phyloP scores from a whole-genome alignment of 805 yeast species.

The Saturnispora zaruensis region DNA sequence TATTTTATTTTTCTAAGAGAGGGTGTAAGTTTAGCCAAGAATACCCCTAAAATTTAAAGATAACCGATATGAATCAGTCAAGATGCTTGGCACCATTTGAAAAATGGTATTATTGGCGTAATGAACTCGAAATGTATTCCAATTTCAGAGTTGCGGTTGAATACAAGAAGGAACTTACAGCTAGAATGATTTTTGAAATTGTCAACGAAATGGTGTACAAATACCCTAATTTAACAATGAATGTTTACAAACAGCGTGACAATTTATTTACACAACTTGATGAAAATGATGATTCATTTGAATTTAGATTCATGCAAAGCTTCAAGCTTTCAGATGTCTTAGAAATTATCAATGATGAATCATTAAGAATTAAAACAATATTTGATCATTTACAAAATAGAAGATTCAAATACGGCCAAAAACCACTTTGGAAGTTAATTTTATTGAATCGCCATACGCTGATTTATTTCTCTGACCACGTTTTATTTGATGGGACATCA shows the following conservation, averaged over 20 bases:
- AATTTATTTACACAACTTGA: background rate
- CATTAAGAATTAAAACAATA: background rate
- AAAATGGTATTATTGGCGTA: conserved; percentile 13
- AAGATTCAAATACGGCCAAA: conserved; percentile 9
- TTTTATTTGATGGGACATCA: conserved; percentile 30
- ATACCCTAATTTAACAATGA: conserved; percentile 17
- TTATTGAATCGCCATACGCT: conserved; percentile 13
- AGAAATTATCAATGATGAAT: conserved; percentile 6
- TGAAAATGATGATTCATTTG: conserved; percentile 2
- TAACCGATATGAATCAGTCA: background rate
- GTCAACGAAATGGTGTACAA: conserved; percentile 10
- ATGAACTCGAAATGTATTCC: conserved; percentile 12
- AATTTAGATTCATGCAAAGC: conserved; percentile 6
- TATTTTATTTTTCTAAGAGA: too few species aligned
- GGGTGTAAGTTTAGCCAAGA: background rate
- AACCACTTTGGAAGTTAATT: conserved; percentile 18
- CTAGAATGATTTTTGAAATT: conserved; percentile 7
- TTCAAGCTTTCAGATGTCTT: conserved; percentile 13
- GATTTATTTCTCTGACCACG: conserved; percentile 25
- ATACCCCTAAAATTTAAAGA: background rate
- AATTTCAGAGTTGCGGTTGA: conserved; percentile 11
- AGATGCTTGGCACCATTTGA: conserved; percentile 12
- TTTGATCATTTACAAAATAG: conserved; percentile 8
- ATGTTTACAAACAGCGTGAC: conserved; percentile 6
- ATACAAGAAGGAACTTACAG: conserved; percentile 5